A percentile compares a stretch with the other conserved stretches of the same genome.
Evolutionary conservation across 345 rosid genomes (phyloP).

Genomic region (Alliaria petiolata): DNA sequence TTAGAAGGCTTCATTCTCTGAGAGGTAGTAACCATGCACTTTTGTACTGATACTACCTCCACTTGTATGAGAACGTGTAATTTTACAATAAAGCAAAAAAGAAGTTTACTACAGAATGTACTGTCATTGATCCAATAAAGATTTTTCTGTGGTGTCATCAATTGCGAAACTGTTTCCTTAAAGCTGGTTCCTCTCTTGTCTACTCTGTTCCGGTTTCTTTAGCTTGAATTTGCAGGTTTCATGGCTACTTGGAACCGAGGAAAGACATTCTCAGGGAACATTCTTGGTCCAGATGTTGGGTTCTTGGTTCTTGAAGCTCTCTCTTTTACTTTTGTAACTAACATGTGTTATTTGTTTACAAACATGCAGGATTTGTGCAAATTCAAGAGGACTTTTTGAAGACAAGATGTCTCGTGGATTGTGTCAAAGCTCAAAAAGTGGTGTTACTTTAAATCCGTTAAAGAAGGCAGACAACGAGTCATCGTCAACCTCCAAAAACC

Average conservation of each 20-base stretch:
- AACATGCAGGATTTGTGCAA: slow-evolving; percentile 23
- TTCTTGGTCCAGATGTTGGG: slow-evolving; percentile 30
- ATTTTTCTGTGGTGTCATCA: background rate
- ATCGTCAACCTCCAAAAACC: slow-evolving; percentile 27
- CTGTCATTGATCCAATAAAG: background rate
- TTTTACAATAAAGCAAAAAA: background rate
- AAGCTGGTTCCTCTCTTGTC: slow-evolving; percentile 19
- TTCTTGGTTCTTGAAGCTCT: slow-evolving; percentile 27
- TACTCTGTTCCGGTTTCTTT: background rate
- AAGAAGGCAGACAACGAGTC: slow-evolving; percentile 8
- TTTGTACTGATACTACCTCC: slow-evolving; percentile 8
- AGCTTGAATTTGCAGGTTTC: slow-evolving; percentile 25
- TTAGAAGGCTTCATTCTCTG: background rate
- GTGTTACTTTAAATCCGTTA: slow-evolving; percentile 1
- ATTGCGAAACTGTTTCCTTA: slow-evolving; percentile 9
- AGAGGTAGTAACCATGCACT: slow-evolving; percentile 1
- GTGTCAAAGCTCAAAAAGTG: slow-evolving; percentile 17
- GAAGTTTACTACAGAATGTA: background rate
- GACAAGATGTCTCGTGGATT: slow-evolving; percentile 29
- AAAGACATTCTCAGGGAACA: slow-evolving; percentile 31
- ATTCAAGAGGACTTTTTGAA: slow-evolving; percentile 21
- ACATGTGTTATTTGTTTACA: slow-evolving; percentile 16
- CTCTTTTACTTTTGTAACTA: slow-evolving; percentile 2
- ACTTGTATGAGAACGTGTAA: background rate
- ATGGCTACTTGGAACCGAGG: slow-evolving; percentile 18